Percentiles rank a stretch among this genome's conserved stretches.
Conservation (phyloP, 768 basidiomycete species). For the Rhodocollybia butyracea region DNA sequence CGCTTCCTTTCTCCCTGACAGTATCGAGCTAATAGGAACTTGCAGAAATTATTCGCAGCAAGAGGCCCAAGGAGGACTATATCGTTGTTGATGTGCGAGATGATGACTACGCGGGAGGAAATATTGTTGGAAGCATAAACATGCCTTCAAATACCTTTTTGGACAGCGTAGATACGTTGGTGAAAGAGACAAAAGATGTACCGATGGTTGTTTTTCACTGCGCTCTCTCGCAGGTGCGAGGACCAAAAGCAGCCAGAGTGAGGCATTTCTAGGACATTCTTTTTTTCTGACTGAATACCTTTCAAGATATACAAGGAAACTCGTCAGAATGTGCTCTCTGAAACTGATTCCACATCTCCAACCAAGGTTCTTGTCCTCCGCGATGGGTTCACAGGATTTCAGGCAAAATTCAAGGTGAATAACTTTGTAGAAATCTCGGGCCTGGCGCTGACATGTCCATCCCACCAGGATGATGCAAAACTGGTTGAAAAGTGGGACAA, state of each 20-base stretch:
- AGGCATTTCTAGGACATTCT: constrained; percentile 13
- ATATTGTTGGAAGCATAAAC: constrained; percentile 65
- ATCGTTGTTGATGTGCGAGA: constrained; percentile 84
- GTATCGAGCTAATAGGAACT: constrained; percentile 57
- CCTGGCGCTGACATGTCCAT: not conserved
- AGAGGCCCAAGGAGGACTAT: constrained; percentile 64
- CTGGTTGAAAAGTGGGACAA: constrained; percentile 79
- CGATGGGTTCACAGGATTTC: constrained; percentile 74
- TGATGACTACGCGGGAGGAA: constrained; percentile 74
- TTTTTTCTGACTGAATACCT: constrained; percentile 8
- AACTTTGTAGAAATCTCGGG: not conserved
- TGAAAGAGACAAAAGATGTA: constrained; percentile 58
- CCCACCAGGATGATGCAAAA: constrained; percentile 53
- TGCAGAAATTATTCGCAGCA: constrained; percentile 58
- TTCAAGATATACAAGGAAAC: constrained; percentile 65
- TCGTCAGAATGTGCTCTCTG: constrained; percentile 44
- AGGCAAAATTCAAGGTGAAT: constrained; percentile 60
- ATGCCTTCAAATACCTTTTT: constrained; percentile 62
- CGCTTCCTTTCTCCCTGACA: constrained; percentile 5
- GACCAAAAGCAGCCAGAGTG: constrained; percentile 77
- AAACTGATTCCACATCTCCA: constrained; percentile 27
- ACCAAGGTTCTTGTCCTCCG: constrained; percentile 65
- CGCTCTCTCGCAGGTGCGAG: constrained; percentile 72
- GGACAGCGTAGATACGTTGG: constrained; percentile 52
- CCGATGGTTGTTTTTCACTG: constrained; percentile 77